Evolutionary conservation across 441 rosid genomes (phyloP), one percentile per base, ranked within the genome.

Genomic region (Bruguiera hainesii): DNA sequence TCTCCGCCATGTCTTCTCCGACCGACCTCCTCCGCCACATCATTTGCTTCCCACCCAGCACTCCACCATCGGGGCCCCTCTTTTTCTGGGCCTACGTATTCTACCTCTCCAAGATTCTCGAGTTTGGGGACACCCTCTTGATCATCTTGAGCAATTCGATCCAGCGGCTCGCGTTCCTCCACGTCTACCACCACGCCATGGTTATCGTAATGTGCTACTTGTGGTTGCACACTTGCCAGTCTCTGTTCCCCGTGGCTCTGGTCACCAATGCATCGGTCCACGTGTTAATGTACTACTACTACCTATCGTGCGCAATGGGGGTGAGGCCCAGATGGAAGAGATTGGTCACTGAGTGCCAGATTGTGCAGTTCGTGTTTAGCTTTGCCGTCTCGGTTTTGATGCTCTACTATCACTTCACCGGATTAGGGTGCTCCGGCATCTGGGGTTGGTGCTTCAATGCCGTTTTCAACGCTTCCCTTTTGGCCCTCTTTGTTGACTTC

Each of bases 81-180:
- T 87, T 88, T 53, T 88, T 85, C 81, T 85, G 87, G 90, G 87
- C 91, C 31, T 50, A 88, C 87, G 60, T 88, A 21, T 86, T 84
- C 72, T 85, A 86, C 67, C 83, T 88, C 53, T 86, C 89, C 60
- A 88, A 88, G 67, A 66, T 84, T 23, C 81, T 84, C 1, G 88
- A 88, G 71, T 81, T 86, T 60, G 0, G 72, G 0, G 94, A 88
- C 72, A 86, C 91, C 69, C 72, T 86, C 29, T 53, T 86, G 56
- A 88, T 88, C 60, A 65, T 88, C 60, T 56, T 84, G 0, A 56
- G 75, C 53, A 79, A 80, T 5, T 83, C 91, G 10, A 31, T 35
- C 72, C 76, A 74, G 73, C 73, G 94, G 74, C 80, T 88, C 51
- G 81, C 91, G 5, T 88, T 88, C 75, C 91, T 88, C 81, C 94